Conservation (phyloP, 2,329 filamentous ascomycete species). For the Mycosphaerella arachidis region DNA sequence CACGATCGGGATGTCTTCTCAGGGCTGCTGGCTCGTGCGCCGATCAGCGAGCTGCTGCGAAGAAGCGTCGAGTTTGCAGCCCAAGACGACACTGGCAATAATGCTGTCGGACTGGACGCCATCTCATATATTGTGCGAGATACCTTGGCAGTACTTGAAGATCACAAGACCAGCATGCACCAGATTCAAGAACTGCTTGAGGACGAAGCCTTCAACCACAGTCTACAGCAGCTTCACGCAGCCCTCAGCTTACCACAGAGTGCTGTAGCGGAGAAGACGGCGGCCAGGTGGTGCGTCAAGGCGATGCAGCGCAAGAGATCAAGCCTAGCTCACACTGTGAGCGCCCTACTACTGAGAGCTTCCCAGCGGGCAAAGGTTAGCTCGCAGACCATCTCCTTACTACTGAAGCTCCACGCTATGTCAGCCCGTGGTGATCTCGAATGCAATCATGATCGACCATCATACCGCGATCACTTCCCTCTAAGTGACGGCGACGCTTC, state of each 20-base stretch:
- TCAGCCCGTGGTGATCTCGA: conserved; percentile 16
- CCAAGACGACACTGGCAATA: conserved; percentile 9
- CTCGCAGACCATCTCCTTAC: conserved; percentile 13
- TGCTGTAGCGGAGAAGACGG: not conserved
- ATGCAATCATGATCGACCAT: conserved; percentile 14
- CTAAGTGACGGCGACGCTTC: not conserved
- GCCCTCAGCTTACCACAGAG: not conserved
- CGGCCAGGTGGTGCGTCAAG: conserved; percentile 14
- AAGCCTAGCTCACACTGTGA: conserved; percentile 18
- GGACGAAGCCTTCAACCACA: conserved; percentile 13
- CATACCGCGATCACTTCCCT: conserved; percentile 8
- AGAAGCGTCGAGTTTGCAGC: conserved; percentile 15
- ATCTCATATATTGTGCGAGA: conserved; percentile 11
- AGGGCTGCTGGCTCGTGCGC: conserved; percentile 14
- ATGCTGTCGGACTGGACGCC: conserved; percentile 15
- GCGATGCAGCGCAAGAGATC: conserved; percentile 16
- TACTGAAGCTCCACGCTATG: conserved; percentile 18
- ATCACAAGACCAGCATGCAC: conserved; percentile 17
- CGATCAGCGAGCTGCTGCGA: conserved; percentile 16
- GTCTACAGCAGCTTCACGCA: conserved; percentile 6
- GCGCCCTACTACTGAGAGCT: conserved; percentile 17
- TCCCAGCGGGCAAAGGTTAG: conserved; percentile 13
- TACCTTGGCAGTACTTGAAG: conserved; percentile 13
- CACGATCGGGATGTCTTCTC: conserved; percentile 19
- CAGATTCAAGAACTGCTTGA: conserved; percentile 14